Conservation (phyloP, 106 monocot species). For the Acorus calamus region DNA sequence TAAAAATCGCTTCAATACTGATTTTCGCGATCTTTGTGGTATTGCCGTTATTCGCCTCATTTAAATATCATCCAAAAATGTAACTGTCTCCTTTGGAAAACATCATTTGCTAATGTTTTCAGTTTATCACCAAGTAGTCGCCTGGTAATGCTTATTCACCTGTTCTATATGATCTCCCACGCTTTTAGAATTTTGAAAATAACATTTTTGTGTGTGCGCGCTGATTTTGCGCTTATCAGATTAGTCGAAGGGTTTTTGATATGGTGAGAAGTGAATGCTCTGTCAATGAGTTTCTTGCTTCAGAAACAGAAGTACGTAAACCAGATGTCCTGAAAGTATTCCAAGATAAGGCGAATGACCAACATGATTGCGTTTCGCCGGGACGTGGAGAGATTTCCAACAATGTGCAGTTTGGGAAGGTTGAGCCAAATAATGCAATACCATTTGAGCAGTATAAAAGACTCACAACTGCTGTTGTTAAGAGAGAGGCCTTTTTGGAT, state of each 20-base stretch:
- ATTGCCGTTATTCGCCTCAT: no score
- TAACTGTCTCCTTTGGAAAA: no score
- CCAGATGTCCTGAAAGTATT: neutral
- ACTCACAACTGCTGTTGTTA: conserved; percentile 56
- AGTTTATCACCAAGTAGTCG: no score
- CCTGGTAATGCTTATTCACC: no score
- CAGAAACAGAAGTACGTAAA: neutral
- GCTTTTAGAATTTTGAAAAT: neutral
- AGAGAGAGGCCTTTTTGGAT: conserved; percentile 52
- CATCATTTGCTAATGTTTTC: no score
- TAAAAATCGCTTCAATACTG: no score
- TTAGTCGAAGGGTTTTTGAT: conserved; percentile 79
- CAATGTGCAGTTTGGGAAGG: neutral
- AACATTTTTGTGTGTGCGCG: neutral
- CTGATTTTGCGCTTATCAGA: conserved; percentile 29
- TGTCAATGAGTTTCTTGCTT: neutral
- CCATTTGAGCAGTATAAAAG: conserved; percentile 91
- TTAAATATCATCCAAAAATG: no score
- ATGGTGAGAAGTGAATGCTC: conserved; percentile 33
- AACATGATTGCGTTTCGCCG: no score
- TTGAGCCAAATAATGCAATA: conserved; percentile 19
- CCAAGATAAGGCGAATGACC: neutral
- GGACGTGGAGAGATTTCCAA: no score
- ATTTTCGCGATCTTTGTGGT: no score
- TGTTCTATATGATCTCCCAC: no score